Percentiles rank a stretch among this genome's conserved stretches.
Evolutionary conservation across 1,139 yeast genomes (phyloP).

Genomic region (Entelexis sorbosivorans): DNA sequence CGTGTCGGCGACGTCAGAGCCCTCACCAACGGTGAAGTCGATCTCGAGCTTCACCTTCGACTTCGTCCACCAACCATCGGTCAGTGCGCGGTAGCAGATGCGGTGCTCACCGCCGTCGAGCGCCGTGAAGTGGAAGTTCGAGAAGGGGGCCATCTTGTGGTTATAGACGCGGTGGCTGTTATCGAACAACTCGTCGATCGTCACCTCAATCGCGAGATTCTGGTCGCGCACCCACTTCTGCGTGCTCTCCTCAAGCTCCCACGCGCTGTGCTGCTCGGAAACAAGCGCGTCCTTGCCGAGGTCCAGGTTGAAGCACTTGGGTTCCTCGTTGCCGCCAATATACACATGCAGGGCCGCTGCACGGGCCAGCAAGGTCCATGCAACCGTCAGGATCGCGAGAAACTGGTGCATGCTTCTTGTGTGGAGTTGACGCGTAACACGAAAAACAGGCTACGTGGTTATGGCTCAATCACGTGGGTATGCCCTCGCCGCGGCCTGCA

Average conservation of each 20-base stretch:
- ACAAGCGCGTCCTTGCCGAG: constrained; percentile 48
- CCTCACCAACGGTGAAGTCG: constrained; percentile 45
- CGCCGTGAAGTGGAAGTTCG: constrained; percentile 60
- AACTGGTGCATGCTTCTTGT: background rate
- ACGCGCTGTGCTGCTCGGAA: constrained; percentile 50
- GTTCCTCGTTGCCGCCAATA: constrained; percentile 43
- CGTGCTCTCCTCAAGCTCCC: constrained; percentile 41
- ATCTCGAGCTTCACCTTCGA: constrained; percentile 40
- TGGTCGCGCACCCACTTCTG: constrained; percentile 39
- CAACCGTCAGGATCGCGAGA: constrained; percentile 1
- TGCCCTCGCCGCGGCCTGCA: background rate
- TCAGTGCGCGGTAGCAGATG: constrained; percentile 56
- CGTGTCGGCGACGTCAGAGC: constrained; percentile 39
- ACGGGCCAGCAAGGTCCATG: constrained; percentile 5
- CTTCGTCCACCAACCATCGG: constrained; percentile 47
- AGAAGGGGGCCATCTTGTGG: constrained; percentile 48
- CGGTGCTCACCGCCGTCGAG: constrained; percentile 63
- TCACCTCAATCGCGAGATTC: constrained; percentile 39
- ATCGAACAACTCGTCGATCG: constrained; percentile 56
- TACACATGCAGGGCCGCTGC: constrained; percentile 41
- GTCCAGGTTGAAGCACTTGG: constrained; percentile 58
- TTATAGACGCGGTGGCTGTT: constrained; percentile 56
- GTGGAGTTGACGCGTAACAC: constrained; percentile 6
- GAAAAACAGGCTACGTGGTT: constrained; percentile 6
- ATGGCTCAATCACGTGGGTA: background rate